A percentile compares a stretch with the other conserved stretches of the same genome.
Evolutionary conservation across 1,139 yeast species (phyloP).

Genomic region (Blastobotrys elegans): DNA sequence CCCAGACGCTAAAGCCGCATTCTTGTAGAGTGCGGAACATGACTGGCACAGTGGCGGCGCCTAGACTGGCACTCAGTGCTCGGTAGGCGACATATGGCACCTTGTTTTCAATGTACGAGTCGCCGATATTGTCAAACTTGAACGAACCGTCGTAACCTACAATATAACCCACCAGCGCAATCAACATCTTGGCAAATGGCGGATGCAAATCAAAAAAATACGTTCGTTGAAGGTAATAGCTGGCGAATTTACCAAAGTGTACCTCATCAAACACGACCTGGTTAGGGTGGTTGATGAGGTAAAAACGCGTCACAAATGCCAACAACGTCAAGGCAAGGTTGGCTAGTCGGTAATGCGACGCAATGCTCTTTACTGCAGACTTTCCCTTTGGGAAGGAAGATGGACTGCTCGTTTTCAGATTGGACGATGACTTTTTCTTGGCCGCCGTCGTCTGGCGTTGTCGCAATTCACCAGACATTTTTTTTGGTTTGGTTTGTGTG

Average conservation of each 20-base stretch:
- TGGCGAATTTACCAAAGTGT: slow-evolving; percentile 72
- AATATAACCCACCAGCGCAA: slow-evolving; percentile 86
- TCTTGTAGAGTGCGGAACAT: slow-evolving; percentile 80
- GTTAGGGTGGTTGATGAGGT: slow-evolving; percentile 62
- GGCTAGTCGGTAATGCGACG: slow-evolving; percentile 12
- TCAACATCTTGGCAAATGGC: slow-evolving; percentile 89
- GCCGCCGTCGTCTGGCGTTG: slow-evolving; percentile 11
- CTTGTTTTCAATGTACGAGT: slow-evolving; percentile 63
- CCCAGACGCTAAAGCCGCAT: slow-evolving; percentile 69
- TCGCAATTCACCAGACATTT: slow-evolving; percentile 9
- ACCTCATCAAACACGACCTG: slow-evolving; percentile 98
- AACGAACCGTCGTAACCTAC: slow-evolving; percentile 86
- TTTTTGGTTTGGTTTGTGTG: background rate
- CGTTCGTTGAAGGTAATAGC: slow-evolving; percentile 36
- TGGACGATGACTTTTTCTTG: slow-evolving; percentile 12
- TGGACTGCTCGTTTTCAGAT: slow-evolving; percentile 3
- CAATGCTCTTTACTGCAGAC: background rate
- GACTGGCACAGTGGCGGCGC: slow-evolving; percentile 76
- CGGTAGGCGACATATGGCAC: slow-evolving; percentile 92
- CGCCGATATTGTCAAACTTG: slow-evolving; percentile 89
- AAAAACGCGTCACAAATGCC: slow-evolving; percentile 71
- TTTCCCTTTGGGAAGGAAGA: slow-evolving; percentile 10
- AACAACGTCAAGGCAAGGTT: slow-evolving; percentile 47
- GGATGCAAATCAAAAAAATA: slow-evolving; percentile 86
- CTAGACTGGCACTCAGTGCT: slow-evolving; percentile 73